These are phyloP conservation scores for Dipodascus albidus DNA, from an alignment of 805 yeast genomes.

Conservation along the genomic window DNA sequence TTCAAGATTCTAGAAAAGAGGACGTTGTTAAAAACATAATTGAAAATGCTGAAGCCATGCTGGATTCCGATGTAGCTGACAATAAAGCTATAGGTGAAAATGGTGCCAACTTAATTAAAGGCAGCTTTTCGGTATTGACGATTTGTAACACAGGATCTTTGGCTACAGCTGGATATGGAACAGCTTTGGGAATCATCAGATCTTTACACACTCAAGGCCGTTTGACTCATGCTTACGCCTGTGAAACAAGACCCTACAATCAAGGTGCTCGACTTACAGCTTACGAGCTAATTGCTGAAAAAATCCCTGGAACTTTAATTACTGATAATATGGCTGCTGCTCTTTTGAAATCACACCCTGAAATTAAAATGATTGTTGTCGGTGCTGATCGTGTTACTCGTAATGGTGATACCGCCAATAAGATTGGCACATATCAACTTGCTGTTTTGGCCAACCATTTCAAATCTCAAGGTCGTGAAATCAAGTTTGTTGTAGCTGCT, in stretches of 20 bases:
- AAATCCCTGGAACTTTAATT: constrained; percentile 77
- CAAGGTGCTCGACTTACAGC: constrained; percentile 94
- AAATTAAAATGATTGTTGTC: constrained; percentile 79
- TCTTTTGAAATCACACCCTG: constrained; percentile 44
- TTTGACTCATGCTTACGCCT: constrained; percentile 65
- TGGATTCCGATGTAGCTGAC: constrained; percentile 67
- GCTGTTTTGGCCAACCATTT: constrained; percentile 55
- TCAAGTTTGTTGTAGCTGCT: constrained; percentile 88
- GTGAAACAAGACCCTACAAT: constrained; percentile 94
- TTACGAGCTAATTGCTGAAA: constrained; percentile 74
- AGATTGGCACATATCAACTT: constrained; percentile 88
- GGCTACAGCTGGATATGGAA: constrained; percentile 96
- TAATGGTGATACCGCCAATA: constrained; percentile 94
- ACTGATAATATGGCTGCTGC: constrained; percentile 90
- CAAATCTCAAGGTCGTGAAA: constrained; percentile 29
- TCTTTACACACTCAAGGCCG: constrained; percentile 42
- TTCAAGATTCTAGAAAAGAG: constrained; percentile 13
- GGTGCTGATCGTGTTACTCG: constrained; percentile 92
- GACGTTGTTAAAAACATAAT: constrained; percentile 28
- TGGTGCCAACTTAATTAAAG: constrained; percentile 64
- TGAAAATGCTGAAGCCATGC: constrained; percentile 35
- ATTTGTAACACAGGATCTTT: constrained; percentile 94
- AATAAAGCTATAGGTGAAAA: constrained; percentile 69
- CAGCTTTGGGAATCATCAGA: constrained; percentile 88
- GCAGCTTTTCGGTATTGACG: constrained; percentile 73